Evolutionary conservation across 2,329 filamentous ascomycete species (phyloP).

Genomic region (Orbilia quercus): DNA sequence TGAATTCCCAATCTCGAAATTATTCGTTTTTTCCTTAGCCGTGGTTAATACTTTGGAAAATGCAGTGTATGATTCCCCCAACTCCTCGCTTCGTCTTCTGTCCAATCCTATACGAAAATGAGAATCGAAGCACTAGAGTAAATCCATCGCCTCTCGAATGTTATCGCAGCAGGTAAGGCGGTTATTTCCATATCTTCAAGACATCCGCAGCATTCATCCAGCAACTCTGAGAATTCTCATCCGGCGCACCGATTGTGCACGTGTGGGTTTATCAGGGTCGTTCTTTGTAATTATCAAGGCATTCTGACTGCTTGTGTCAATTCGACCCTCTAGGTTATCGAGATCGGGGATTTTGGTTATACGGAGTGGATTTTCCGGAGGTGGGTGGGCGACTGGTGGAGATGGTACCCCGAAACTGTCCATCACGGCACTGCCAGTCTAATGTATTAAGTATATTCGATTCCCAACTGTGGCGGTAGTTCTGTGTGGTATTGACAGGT

Average conservation of each 20-base stretch:
- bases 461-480: conserved; percentile 5
- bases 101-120: not conserved
- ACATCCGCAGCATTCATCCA: not conserved
- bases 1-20: conserved; percentile 14
- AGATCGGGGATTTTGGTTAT: conserved; percentile 21
- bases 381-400: conserved; percentile 15
- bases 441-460: not conserved
- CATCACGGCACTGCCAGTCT: conserved; percentile 10
- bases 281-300: conserved; percentile 11
- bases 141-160: conserved; percentile 9
- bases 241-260: conserved; percentile 16
- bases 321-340: not conserved
- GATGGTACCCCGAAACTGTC: conserved; percentile 11
- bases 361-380: conserved; percentile 11
- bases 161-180: conserved; percentile 17
- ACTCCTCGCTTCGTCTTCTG: conserved; percentile 1
- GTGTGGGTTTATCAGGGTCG: conserved; percentile 12
- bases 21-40: conserved; percentile 7
- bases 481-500: conserved; percentile 17
- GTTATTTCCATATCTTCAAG: conserved; percentile 6
- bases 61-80: not conserved
- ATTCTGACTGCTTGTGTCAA: conserved; percentile 3
- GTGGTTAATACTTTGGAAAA: conserved; percentile 9
- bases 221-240: conserved; percentile 8
- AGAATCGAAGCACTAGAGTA: conserved; percentile 9